Evolutionary conservation across 495 filamentous ascomycete species (phyloP).

Genomic region (Penicillium cosmopolitanum): DNA sequence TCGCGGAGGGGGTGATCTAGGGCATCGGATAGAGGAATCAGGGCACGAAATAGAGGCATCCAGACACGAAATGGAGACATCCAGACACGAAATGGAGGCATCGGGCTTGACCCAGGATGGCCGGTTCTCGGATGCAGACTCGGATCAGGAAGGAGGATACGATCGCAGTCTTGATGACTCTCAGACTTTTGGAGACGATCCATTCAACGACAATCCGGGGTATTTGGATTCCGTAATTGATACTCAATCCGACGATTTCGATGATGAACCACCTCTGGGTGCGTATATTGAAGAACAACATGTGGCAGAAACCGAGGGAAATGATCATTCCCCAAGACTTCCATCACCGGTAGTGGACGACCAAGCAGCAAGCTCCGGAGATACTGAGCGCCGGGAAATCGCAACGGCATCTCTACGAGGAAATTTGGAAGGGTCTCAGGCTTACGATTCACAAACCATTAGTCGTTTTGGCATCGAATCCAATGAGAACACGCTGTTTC

Average conservation of each 20-base stretch:
- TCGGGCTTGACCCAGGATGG: conserved; percentile 47
- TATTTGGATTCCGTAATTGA: conserved; percentile 55
- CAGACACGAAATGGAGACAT: conserved; percentile 33
- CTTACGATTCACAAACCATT: conserved; percentile 9
- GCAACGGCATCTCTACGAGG: background rate
- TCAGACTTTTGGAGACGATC: conserved; percentile 37
- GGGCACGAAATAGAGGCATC: conserved; percentile 35
- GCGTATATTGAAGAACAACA: conserved; percentile 10
- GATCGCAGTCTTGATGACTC: conserved; percentile 39
- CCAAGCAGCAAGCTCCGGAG: background rate
- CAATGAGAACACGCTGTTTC: background rate
- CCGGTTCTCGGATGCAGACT: conserved; percentile 49
- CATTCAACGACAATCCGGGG: conserved; percentile 48
- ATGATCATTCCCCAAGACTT: background rate
- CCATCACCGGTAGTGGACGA: background rate
- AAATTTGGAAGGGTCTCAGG: background rate
- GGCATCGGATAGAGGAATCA: conserved; percentile 34
- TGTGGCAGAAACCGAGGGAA: conserved; percentile 3
- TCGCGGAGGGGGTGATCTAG: conserved; percentile 4
- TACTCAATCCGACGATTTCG: conserved; percentile 48
- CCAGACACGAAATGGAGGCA: conserved; percentile 31
- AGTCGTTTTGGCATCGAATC: conserved; percentile 9
- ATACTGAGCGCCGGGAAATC: background rate
- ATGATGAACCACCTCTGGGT: conserved; percentile 31
- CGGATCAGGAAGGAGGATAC: conserved; percentile 32